Evolutionary conservation across 805 yeast species (phyloP), one percentile per base, ranked within the genome.

Genomic region (Teunomyces stri): DNA sequence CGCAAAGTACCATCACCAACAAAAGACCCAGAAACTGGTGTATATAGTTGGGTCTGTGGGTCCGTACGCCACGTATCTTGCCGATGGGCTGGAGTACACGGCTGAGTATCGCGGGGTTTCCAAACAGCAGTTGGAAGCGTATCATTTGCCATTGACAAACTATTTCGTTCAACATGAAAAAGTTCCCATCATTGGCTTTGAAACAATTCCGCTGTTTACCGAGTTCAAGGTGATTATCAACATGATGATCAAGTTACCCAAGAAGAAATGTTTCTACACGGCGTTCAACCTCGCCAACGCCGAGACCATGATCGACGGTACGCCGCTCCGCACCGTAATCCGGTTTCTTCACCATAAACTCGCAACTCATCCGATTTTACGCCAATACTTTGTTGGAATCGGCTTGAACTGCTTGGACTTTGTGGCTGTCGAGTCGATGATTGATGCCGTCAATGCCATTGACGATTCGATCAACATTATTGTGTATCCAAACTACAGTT

Each of bases 401-500:
- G 95, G 96, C 0, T 79, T 82, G 48, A 88, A 88, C 57, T 88
- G 96, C 62, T 78, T 84, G 36, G 75, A 79, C 18, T 74, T 74
- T 43, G 57, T 63, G 10, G 54, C 58, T 13, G 76, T 84, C 0
- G 50, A 65, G 0, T 59, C 55, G 1, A 75, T 82, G 45, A 57
- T 84, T 16, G 46, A 53, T 15, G 64, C 57, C 15, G 55, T 80
- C 43, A 50, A 56, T 39, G 37, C 43, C 5, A 29, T 49, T 39
- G 42, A 43, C 35, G 38, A 52, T 56, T 22, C 42, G 2, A 38
- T 70, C 28, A 79, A 81, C 3, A 56, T 84, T 25, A 60, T 84
- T 3, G 74, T 81, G 2, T 87, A 87, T 60, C 95, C 96, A 7
- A 88, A 88, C 63, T 80, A 87, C 39, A 94, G 94, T 1, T 89